phyloP scores from a whole-genome alignment of 805 yeast genomes.

The Metschnikowia kunwiensis region DNA sequence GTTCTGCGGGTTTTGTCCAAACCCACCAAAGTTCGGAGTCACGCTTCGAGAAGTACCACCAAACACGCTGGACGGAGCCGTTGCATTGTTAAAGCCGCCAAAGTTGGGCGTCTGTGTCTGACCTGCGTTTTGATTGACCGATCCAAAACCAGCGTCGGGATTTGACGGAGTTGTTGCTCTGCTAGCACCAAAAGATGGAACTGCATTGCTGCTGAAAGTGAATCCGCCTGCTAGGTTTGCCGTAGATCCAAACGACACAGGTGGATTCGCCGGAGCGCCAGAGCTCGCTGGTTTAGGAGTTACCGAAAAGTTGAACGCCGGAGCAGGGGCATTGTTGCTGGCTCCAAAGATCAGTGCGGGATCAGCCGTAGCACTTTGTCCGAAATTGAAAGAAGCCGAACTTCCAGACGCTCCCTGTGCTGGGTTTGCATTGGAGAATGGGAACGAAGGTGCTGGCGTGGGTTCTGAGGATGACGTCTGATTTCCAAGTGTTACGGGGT shows the following conservation, averaged over 20 bases:
- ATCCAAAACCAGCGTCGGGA: slow-evolving; percentile 7
- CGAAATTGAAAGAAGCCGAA: slow-evolving; percentile 17
- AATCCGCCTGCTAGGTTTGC: slow-evolving; percentile 11
- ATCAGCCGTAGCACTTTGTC: slow-evolving; percentile 26
- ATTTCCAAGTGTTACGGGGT: slow-evolving; percentile 1
- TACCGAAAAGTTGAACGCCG: slow-evolving; percentile 16
- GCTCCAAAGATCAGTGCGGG: slow-evolving; percentile 32
- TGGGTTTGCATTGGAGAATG: slow-evolving; percentile 11
- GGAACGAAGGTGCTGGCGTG: slow-evolving; percentile 14
- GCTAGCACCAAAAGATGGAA: slow-evolving; percentile 9
- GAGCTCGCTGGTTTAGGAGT: slow-evolving; percentile 2
- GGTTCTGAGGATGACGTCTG: slow-evolving; percentile 8
- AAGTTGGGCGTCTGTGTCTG: slow-evolving; percentile 1
- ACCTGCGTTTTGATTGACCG: slow-evolving; percentile 1
- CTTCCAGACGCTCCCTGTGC: slow-evolving; percentile 3
- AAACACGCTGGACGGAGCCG: slow-evolving; percentile 8
- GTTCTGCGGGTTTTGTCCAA: slow-evolving; percentile 7
- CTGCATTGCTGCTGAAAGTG: slow-evolving; percentile 12
- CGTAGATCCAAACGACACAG: slow-evolving; percentile 6
- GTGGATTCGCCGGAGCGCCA: slow-evolving; percentile 7
- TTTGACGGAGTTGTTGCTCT: slow-evolving; percentile 13
- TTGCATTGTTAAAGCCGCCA: slow-evolving; percentile 5
- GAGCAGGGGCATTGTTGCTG: slow-evolving; percentile 16
- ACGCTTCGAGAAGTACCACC: slow-evolving; percentile 11
- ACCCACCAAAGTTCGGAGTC: slow-evolving; percentile 8